A percentile compares a stretch with the other conserved stretches of the same genome.
Evolutionary conservation across 78 protist genomes (phyloP).

Genomic region (Capsaspora owczarzaki): DNA sequence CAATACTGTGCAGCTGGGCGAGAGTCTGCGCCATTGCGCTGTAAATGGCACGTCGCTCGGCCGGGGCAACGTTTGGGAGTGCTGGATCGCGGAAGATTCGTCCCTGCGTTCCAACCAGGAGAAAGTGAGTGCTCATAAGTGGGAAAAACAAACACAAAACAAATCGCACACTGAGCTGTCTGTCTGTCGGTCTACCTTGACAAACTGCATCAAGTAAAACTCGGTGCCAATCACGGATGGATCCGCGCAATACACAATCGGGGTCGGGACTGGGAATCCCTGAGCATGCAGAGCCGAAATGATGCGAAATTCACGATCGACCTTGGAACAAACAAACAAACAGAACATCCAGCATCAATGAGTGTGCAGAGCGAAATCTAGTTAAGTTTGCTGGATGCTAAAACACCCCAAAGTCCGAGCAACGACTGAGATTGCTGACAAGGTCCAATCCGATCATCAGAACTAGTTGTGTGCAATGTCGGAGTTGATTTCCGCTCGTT

Average conservation of each 20-base stretch:
- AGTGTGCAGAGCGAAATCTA: no score
- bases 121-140: not conserved
- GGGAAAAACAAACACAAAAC: not conserved
- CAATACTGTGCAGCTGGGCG: not conserved
- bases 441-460: no score
- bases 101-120: conserved; percentile 1
- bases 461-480: no score
- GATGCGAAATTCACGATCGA: conserved; percentile 42
- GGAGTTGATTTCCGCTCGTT: no score
- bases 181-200: no score
- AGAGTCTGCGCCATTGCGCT: not conserved
- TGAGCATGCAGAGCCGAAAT: not conserved
- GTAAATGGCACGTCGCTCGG: not conserved
- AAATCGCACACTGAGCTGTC: not conserved
- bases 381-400: no score
- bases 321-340: no score
- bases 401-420: no score
- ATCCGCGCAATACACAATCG: conserved; percentile 20
- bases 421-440: no score
- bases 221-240: conserved; percentile 38
- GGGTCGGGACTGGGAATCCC: conserved; percentile 43
- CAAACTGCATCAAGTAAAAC: conserved; percentile 44
- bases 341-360: no score
- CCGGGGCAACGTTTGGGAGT: conserved; percentile 3
- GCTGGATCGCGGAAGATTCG: conserved; percentile 23